Evolutionary conservation across 768 basidiomycete species (phyloP).

Genomic region (Boletus sp.): DNA sequence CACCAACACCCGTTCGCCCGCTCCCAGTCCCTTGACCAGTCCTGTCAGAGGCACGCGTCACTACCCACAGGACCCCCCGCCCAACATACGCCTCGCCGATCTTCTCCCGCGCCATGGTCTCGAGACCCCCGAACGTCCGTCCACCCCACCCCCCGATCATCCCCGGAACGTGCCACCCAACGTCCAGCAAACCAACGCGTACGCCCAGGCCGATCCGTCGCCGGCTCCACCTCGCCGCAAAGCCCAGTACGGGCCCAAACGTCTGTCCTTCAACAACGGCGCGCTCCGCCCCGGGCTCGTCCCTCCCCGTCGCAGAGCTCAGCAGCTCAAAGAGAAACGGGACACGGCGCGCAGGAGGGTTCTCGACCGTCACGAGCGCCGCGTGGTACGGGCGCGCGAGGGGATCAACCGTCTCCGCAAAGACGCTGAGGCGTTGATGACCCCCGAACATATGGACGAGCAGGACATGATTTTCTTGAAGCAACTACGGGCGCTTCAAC

Average conservation of each 20-base stretch:
- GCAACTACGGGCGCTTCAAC: slow-evolving; percentile 17
- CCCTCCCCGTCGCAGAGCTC: slow-evolving; percentile 3
- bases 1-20: slow-evolving; percentile 9
- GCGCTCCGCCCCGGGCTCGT: neutral
- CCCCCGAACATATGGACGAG: slow-evolving; percentile 6
- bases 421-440: slow-evolving; percentile 21
- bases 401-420: slow-evolving; percentile 1
- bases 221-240: slow-evolving; percentile 5
- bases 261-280: slow-evolving; percentile 8
- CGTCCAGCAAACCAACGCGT: neutral
- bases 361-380: slow-evolving; percentile 1
- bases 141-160: neutral
- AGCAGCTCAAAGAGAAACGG: slow-evolving; percentile 10
- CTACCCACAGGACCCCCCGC: slow-evolving; percentile 5
- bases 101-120: neutral
- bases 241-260: slow-evolving; percentile 14
- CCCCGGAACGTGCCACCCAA: neutral
- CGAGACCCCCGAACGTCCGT: neutral
- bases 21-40: slow-evolving; percentile 16
- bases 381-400: neutral
- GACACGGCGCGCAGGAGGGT: neutral
- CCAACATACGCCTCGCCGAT: slow-evolving; percentile 4
- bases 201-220: neutral
- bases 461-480: slow-evolving; percentile 26
- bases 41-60: slow-evolving; percentile 4